phyloP scores from a whole-genome alignment of 176 grass and related monocot genomes.

The Bolboschoenus planiculmis region DNA sequence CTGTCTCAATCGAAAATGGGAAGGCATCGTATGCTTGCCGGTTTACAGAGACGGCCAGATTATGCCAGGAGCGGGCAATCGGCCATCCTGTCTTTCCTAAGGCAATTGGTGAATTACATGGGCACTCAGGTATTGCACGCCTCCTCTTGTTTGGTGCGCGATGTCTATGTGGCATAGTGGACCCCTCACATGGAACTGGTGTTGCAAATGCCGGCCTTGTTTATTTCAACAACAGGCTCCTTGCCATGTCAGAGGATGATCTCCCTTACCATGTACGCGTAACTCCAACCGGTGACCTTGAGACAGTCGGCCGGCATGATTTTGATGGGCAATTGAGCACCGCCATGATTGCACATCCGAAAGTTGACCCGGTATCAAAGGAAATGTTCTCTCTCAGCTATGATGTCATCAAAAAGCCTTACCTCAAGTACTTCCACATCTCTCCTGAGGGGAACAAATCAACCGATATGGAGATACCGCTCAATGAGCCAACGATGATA shows the following conservation, averaged over 20 bases:
- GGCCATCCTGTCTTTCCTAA: constrained; percentile 65
- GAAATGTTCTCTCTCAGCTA: constrained; percentile 90
- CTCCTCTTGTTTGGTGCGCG: constrained; percentile 71
- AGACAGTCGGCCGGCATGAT: constrained; percentile 51
- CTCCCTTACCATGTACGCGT: constrained; percentile 71
- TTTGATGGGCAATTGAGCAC: constrained; percentile 54
- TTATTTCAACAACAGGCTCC: constrained; percentile 73
- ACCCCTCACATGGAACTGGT: constrained; percentile 50
- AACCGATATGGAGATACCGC: constrained; percentile 53
- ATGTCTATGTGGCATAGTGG: constrained; percentile 44
- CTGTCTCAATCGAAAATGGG: constrained; percentile 46
- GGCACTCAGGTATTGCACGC: constrained; percentile 60
- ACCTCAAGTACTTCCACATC: constrained; percentile 76
- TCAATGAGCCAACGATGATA: constrained; percentile 83
- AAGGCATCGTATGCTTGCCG: constrained; percentile 67
- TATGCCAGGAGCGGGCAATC: constrained; percentile 37
- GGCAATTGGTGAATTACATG: constrained; percentile 91
- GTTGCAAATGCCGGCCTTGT: constrained; percentile 87
- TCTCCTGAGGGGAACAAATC: constrained; percentile 54
- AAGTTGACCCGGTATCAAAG: constrained; percentile 50
- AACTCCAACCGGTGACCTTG: constrained; percentile 39
- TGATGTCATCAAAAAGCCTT: constrained; percentile 63
- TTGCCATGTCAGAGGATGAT: constrained; percentile 97
- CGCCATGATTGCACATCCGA: constrained; percentile 83
- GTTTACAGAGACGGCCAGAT: constrained; percentile 55